Base-by-base conservation (phyloP, 106 monocot species). In the Vanilla planifolia region DNA sequence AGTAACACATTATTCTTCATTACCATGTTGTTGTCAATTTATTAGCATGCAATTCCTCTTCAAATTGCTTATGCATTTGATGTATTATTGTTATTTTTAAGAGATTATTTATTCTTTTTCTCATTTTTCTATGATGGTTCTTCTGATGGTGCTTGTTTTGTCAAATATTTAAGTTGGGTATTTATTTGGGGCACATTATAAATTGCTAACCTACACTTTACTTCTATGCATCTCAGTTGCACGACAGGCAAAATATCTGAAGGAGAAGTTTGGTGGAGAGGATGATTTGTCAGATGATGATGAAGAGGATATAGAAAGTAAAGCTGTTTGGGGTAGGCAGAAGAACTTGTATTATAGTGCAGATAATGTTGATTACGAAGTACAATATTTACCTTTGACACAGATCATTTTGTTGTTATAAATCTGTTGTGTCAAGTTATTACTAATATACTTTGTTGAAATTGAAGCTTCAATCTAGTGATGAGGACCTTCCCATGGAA, bases 311-410 rank as follows among this genome's bases (percentile, higher is more conserved):
- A 77, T 68, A 65, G 61, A 71, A 59, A 73, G 55, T 55, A 79
- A 70, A 40, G 55, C 66, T 35, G 46, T 50, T 7, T 89, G 89
- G 89, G 88, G 88, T 34, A 72, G 82, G 51, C 74, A 65, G n/a
- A 93, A 82, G 56, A 61, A 45, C 20, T 43, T 57, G 33, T 85
- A 89, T 70, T 85, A 89, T 71, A 44, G 50, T 72, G 85, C 71
- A 22, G 93, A 89, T 30, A 85, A 85, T 70, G 41, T 73, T 68
- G 83, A 86, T 47, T 74, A 71, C 65, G 92, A 87, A 83, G 87
- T 72, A 59, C 41, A 50, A 37, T 8, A 16, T 39, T 60, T 24
- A 48, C 19, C 4, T 8, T 32, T 60, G 23, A 26, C 10, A 48
- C n/a, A 34, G 22, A 48, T 16, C 26, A 17, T 59, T 28, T 50